phyloP scores from a whole-genome alignment of 2,329 filamentous ascomycete genomes.

The Ophidiomyces ophidiicola region DNA sequence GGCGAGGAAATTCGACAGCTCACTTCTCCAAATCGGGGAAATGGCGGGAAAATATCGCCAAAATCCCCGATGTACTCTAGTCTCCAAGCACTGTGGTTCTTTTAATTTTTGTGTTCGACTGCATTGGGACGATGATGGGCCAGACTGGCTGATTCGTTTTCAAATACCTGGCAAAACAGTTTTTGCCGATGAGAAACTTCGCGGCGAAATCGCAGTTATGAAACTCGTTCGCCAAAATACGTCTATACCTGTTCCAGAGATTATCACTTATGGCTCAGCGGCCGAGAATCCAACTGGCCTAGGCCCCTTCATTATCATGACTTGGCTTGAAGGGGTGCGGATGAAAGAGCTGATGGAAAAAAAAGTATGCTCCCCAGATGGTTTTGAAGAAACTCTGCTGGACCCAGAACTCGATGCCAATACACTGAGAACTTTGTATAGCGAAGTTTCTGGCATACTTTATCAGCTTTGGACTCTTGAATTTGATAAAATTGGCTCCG shows the following conservation, averaged over 20 bases:
- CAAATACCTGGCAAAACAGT: neutral
- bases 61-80: neutral
- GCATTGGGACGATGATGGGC: conserved; percentile 5
- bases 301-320: conserved; percentile 11
- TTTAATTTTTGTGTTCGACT: conserved; percentile 1
- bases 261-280: neutral
- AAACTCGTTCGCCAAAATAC: neutral
- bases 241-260: conserved; percentile 6
- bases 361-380: neutral
- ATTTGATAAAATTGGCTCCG: conserved; percentile 3
- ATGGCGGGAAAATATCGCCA: neutral
- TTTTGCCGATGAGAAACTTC: conserved; percentile 3
- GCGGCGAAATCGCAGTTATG: conserved; percentile 2
- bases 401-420: neutral
- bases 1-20: too few species aligned
- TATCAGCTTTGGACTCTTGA: conserved; percentile 2
- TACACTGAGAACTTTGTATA: neutral
- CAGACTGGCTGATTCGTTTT: conserved; percentile 9
- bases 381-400: neutral
- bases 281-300: neutral
- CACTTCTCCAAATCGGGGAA: neutral
- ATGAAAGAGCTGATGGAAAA: neutral
- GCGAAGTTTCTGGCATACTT: neutral
- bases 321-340: conserved; percentile 1
- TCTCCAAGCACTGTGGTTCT: conserved; percentile 3